These are phyloP conservation scores for Aspergillus sp. DNA, from an alignment of 2,329 filamentous ascomycete genomes.

Conservation along the genomic window DNA sequence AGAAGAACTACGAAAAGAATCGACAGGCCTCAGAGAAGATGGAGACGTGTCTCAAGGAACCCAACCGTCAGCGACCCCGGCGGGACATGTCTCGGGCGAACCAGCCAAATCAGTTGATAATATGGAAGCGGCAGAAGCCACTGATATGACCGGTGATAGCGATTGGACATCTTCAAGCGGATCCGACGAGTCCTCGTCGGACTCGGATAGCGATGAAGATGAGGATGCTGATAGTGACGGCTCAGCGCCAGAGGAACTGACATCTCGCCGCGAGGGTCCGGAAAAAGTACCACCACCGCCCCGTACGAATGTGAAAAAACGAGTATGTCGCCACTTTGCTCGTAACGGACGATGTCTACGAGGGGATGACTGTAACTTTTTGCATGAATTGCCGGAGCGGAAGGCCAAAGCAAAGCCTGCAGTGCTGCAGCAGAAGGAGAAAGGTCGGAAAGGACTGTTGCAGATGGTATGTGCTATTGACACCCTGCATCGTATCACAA, in stretches of 20 bases:
- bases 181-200: conserved; percentile 20
- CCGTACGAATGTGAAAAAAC: conserved; percentile 25
- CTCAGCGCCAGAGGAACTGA: conserved; percentile 36
- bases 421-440: conserved; percentile 12
- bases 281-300: conserved; percentile 34
- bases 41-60: neutral
- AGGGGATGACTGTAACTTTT: conserved; percentile 37
- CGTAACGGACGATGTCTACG: conserved; percentile 36
- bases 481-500: neutral
- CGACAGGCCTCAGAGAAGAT: conserved; percentile 4
- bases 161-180: conserved; percentile 37
- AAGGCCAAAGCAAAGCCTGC: conserved; percentile 19
- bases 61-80: neutral
- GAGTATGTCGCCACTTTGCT: conserved; percentile 35
- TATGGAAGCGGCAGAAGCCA: conserved; percentile 2
- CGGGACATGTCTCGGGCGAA: neutral
- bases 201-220: conserved; percentile 17
- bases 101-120: neutral
- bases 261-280: conserved; percentile 34
- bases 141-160: conserved; percentile 16
- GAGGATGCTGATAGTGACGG: conserved; percentile 10
- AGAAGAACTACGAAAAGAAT: conserved; percentile 25
- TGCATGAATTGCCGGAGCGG: conserved; percentile 32
- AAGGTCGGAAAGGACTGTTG: conserved; percentile 36
- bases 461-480: conserved; percentile 31